Evolutionary conservation across 192 early-diverging fungal genomes (phyloP).

Genomic region (Coemansia sp.): DNA sequence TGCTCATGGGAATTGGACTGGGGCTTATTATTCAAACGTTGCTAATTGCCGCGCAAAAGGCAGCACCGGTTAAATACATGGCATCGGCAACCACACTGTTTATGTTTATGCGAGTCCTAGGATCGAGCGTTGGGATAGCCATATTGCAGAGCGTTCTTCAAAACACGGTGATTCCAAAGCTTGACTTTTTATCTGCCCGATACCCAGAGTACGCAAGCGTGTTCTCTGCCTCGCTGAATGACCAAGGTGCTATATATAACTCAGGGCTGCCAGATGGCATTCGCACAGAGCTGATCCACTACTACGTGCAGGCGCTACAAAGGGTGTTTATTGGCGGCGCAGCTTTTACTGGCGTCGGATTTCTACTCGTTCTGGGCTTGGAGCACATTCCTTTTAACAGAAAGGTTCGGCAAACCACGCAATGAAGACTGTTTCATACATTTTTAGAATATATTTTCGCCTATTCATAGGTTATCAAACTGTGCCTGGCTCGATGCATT

Average conservation of each 20-base stretch:
- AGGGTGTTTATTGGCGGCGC: slow-evolving; percentile 58
- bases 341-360: slow-evolving; percentile 54
- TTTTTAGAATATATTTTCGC: no score
- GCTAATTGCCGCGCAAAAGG: slow-evolving; percentile 70
- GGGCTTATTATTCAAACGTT: slow-evolving; percentile 73
- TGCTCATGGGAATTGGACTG: slow-evolving; percentile 73
- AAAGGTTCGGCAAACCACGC: no score
- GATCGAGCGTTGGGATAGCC: slow-evolving; percentile 41
- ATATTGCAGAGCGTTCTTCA: slow-evolving; percentile 40
- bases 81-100: slow-evolving; percentile 72
- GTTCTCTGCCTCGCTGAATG: slow-evolving; percentile 24
- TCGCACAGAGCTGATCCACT: slow-evolving; percentile 27
- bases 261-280: slow-evolving; percentile 37
- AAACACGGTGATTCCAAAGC: slow-evolving; percentile 24
- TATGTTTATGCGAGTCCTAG: slow-evolving; percentile 58
- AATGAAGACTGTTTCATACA: no score
- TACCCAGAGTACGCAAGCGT: slow-evolving; percentile 23
- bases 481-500: no score
- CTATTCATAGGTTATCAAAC: no score
- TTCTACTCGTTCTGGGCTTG: slow-evolving; percentile 55
- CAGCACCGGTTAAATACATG: slow-evolving; percentile 63
- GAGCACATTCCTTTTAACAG: slow-evolving; percentile 17
- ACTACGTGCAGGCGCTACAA: slow-evolving; percentile 59
- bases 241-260: slow-evolving; percentile 40
- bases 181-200: slow-evolving; percentile 4